These are phyloP conservation scores for Kockiozyma suomiensis DNA, from an alignment of 805 yeast genomes.

Conservation along the genomic window DNA sequence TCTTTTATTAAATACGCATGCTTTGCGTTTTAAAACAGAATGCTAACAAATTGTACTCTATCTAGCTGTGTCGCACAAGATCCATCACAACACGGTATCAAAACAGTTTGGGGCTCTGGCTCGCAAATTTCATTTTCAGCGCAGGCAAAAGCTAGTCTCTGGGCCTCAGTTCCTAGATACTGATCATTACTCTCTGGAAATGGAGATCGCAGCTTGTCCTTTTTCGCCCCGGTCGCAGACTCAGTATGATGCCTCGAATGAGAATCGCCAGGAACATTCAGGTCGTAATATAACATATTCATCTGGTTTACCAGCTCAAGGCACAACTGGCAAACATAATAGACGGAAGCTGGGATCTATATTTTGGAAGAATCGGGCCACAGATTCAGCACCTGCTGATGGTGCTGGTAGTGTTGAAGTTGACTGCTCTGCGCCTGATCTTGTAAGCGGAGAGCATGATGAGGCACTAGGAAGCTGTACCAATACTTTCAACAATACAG, in stretches of 20 bases:
- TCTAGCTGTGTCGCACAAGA: neutral
- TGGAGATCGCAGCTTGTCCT: too few species aligned
- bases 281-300: too few species aligned
- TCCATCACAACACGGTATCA: neutral
- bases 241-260: neutral
- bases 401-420: neutral
- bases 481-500: too few species aligned
- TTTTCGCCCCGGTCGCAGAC: neutral
- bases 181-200: too few species aligned
- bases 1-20: too few species aligned
- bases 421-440: too few species aligned
- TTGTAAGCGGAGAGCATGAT: too few species aligned
- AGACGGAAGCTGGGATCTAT: neutral
- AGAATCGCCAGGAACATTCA: neutral
- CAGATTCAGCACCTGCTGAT: neutral
- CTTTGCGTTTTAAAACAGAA: neutral
- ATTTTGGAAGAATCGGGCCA: neutral
- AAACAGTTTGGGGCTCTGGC: neutral
- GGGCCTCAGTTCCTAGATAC: neutral
- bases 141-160: too few species aligned
- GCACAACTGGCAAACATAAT: neutral
- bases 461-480: too few species aligned
- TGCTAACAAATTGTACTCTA: neutral
- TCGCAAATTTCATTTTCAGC: neutral
- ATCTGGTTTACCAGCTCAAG: too few species aligned